Evolutionary conservation across 106 monocot species (phyloP), one percentile per base, ranked within the genome.

Genomic region (Ottelia alismoides): DNA sequence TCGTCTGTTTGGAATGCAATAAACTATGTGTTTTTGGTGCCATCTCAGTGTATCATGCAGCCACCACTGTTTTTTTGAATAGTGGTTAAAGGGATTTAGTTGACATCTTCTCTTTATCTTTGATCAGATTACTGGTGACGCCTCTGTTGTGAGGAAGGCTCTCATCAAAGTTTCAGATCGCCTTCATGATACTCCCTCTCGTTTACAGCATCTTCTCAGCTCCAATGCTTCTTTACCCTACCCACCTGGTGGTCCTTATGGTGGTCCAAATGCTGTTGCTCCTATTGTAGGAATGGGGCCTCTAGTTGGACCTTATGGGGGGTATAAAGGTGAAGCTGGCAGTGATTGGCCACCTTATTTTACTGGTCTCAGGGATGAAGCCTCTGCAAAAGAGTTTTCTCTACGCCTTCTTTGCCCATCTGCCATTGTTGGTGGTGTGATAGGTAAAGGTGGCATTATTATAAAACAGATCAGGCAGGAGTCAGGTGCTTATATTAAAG

Each of bases 121-220:
- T 27, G 24, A 49, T 0, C 28, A 96, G 96, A 89, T 96, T 31
- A 65, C 78, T 35, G 96, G 96, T 24, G 96, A 96, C 43, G 65
- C 76, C 0, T 24, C 78, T 31, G 66, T 72, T 67, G 96, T 85
- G 4, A 96, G 70, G 68, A 96, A 81, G 60, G 96, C 96, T 55
- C 68, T 96, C 60, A 53, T 70, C 53, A 70, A 76, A 78, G 70
- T 89, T 45, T 84, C 96, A 14, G 69, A 76, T 53, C 81, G 85
- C 14, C 74, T 96, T 17, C 88, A 85, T 71, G 84, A 89, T 22
- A 89, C 85, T 71, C 96, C 96, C 0, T 96, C 96, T 56, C 84
- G 84, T 9, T 85, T 89, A 21, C 84, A 88, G 58, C 78, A 84
- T 43, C 30, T 85, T 1, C 81, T 96, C 40, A 58, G 76, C 21